A percentile compares a stretch with the other conserved stretches of the same genome.
These are phyloP conservation scores for Canavalia ensiformis DNA, from an alignment of 306 rosid species.

Conservation along the genomic window DNA sequence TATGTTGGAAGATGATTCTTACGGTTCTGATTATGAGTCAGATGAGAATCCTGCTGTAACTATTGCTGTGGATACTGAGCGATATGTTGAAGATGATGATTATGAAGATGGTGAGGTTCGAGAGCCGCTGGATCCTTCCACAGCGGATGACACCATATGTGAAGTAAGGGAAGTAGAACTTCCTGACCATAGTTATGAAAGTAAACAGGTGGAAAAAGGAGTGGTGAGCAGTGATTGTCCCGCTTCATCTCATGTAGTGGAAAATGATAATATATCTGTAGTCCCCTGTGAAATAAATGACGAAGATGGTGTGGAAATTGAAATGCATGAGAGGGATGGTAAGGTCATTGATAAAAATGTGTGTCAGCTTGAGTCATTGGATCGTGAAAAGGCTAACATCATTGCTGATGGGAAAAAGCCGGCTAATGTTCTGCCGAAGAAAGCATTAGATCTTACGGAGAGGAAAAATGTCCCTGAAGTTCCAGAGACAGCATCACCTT, in stretches of 20 bases:
- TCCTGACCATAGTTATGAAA: slow-evolving; percentile 47
- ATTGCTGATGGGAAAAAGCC: slow-evolving; percentile 48
- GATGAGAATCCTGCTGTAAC: slow-evolving; percentile 78
- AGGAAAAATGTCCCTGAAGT: slow-evolving; percentile 42
- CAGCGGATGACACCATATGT: slow-evolving; percentile 54
- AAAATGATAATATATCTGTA: slow-evolving; percentile 46
- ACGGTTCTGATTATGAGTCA: slow-evolving; percentile 78
- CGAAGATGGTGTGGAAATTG: slow-evolving; percentile 51
- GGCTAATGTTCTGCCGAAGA: slow-evolving; percentile 41
- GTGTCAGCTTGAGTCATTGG: slow-evolving; percentile 46
- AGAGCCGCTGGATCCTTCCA: slow-evolving; percentile 57
- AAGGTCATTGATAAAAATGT: slow-evolving; percentile 48
- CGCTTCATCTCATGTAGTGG: slow-evolving; percentile 50
- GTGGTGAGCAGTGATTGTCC: slow-evolving; percentile 46
- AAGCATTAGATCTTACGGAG: slow-evolving; percentile 48
- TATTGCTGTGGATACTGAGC: slow-evolving; percentile 59
- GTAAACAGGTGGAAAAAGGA: slow-evolving; percentile 54
- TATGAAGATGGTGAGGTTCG: slow-evolving; percentile 92
- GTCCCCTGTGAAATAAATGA: slow-evolving; percentile 51
- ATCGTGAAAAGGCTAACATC: slow-evolving; percentile 51
- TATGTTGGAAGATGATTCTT: slow-evolving; percentile 71
- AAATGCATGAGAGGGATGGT: slow-evolving; percentile 51
- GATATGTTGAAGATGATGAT: slow-evolving; percentile 71
- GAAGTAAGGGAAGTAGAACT: slow-evolving; percentile 69
- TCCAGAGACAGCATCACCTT: slow-evolving; percentile 50